phyloP scores from a whole-genome alignment of 306 rosid species.

The Lotus japonicus region DNA sequence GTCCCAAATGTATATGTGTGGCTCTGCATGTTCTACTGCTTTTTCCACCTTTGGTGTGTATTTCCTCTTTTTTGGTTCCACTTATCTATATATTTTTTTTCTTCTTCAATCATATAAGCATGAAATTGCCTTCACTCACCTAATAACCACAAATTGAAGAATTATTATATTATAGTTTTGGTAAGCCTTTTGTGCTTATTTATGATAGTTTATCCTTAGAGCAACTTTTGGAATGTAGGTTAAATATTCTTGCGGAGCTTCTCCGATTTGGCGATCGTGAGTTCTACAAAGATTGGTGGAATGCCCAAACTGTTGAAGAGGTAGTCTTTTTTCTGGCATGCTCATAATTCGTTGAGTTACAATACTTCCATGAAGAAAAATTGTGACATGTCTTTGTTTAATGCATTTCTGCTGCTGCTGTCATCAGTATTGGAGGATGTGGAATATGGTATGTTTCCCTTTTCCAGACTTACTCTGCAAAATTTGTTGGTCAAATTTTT shows the following conservation, averaged over 20 bases:
- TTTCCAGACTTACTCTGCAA: not conserved
- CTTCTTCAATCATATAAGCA: not conserved
- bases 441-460: conserved; percentile 86
- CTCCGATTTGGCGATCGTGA: conserved; percentile 92
- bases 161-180: too few species aligned
- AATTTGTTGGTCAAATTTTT: not conserved
- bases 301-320: conserved; percentile 96
- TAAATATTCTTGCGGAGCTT: conserved; percentile 94
- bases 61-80: not conserved
- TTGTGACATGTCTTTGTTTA: conserved; percentile 32
- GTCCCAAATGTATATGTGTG: conserved; percentile 95
- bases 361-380: conserved; percentile 15
- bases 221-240: conserved; percentile 49
- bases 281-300: conserved; percentile 99
- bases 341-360: conserved; percentile 3
- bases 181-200: not conserved
- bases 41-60: conserved; percentile 90
- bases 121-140: too few species aligned
- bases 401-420: conserved; percentile 38
- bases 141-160: too few species aligned
- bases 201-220: conserved; percentile 19
- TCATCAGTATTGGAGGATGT: conserved; percentile 95
- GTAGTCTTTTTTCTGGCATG: conserved; percentile 34
- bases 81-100: not conserved
- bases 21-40: conserved; percentile 99